These are phyloP conservation scores for Saccharomycopsis olivae DNA, from an alignment of 805 yeast genomes.

Conservation along the genomic window DNA sequence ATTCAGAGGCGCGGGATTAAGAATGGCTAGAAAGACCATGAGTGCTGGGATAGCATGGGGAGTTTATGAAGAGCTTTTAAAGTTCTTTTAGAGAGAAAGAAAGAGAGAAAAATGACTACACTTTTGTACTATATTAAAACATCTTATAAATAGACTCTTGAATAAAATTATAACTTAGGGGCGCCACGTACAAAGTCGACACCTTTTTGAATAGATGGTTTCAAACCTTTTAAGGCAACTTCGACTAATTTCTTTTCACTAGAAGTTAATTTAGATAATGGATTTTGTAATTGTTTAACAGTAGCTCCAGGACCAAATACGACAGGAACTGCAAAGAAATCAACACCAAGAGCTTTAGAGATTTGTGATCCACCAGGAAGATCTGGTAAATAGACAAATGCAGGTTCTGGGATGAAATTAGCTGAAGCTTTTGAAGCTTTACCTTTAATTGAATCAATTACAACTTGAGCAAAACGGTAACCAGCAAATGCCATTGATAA, in stretches of 20 bases:
- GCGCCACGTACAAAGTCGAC: slow-evolving; percentile 29
- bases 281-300: slow-evolving; percentile 38
- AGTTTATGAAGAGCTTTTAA: slow-evolving; percentile 80
- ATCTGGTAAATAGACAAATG: slow-evolving; percentile 46
- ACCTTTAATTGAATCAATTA: slow-evolving; percentile 43
- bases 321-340: slow-evolving; percentile 56
- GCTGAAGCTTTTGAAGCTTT: too few species aligned
- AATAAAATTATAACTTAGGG: slow-evolving; percentile 2
- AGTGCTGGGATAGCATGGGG: slow-evolving; percentile 98
- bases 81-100: slow-evolving; percentile 19
- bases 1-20: slow-evolving; percentile 74
- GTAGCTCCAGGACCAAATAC: slow-evolving; percentile 42
- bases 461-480: slow-evolving; percentile 57
- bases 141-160: too few species aligned
- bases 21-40: slow-evolving; percentile 75
- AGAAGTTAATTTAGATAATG: slow-evolving; percentile 34
- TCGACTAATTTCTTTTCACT: slow-evolving; percentile 43
- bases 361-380: slow-evolving; percentile 37
- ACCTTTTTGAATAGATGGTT: slow-evolving; percentile 50
- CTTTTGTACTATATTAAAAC: not conserved
- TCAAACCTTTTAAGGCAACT: slow-evolving; percentile 44
- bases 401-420: slow-evolving; percentile 14
- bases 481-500: slow-evolving; percentile 84
- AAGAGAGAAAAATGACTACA: too few species aligned
- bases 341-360: slow-evolving; percentile 29